Percentiles rank a stretch among this genome's conserved stretches.
These are phyloP conservation scores for Tubosaeta sp. DNA, from an alignment of 768 basidiomycete genomes.

Conservation along the genomic window DNA sequence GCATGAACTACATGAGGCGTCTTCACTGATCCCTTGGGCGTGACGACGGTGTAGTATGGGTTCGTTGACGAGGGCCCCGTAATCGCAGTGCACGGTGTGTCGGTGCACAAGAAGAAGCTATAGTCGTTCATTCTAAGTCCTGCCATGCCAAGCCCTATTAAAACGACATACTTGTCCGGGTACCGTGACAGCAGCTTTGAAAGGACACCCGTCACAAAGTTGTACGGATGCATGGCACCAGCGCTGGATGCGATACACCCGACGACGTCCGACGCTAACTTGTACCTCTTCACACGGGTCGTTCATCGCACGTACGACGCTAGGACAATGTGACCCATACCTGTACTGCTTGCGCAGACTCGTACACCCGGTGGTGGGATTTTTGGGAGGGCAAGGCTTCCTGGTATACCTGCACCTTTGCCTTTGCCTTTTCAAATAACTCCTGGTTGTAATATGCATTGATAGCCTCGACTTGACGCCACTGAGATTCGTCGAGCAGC, in stretches of 20 bases:
- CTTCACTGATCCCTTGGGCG: conserved; percentile 53
- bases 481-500: conserved; percentile 50
- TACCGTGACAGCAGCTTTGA: conserved; percentile 46
- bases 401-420: conserved; percentile 41
- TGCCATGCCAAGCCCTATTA: neutral
- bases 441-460: conserved; percentile 50
- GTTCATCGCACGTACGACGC: neutral
- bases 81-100: conserved; percentile 60
- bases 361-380: conserved; percentile 27
- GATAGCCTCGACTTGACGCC: conserved; percentile 52
- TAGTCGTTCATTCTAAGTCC: neutral
- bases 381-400: conserved; percentile 50
- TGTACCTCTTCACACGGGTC: conserved; percentile 37
- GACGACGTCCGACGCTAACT: conserved; percentile 39
- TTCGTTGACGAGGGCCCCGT: conserved; percentile 22
- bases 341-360: conserved; percentile 31
- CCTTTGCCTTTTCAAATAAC: conserved; percentile 40
- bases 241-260: conserved; percentile 54
- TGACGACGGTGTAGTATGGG: conserved; percentile 49
- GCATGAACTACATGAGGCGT: conserved; percentile 73
- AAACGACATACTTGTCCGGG: conserved; percentile 39
- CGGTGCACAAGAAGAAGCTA: conserved; percentile 57
- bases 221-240: conserved; percentile 67
- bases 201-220: conserved; percentile 61
- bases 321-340: conserved; percentile 11